Base-by-base conservation (phyloP, 2,329 filamentous ascomycete species). In the Dactylellina sp. region DNA sequence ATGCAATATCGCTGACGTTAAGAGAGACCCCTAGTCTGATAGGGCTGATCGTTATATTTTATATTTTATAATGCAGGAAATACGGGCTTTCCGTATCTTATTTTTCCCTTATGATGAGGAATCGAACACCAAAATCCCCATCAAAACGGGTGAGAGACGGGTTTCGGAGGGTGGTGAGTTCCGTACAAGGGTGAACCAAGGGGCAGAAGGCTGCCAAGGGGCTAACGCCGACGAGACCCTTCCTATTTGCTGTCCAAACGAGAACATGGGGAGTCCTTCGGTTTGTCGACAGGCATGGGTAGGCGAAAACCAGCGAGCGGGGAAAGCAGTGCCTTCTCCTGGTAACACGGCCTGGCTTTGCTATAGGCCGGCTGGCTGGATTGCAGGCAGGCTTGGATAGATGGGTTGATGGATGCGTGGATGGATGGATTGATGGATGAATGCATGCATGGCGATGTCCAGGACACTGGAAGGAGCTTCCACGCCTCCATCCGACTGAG, bases 11-110 rank as follows among this genome's bases (percentile, higher is more conserved):
- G 24, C 9, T 25, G 46, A 32, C 6, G 22, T 9, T 50, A 12
- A 57, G 40, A 52, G 40, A 22, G 16, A n/a, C 18, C 35, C 7
- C 28, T 18, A 9, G 11, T 20, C 24, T n/a, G n/a, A 44, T 14
- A 40, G 52, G 42, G 37, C 28, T 39, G 65, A 40, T 50, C 22
- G 28, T 9, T 32, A 4, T 55, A 5, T 39, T 50, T n/a, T n/a
- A n/a, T n/a, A n/a, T n/a, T 61, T 64, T 64, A 63, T 22, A 60
- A 71, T 62, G 57, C 56, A 49, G 22, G 56, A 57, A 62, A 39
- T 49, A 37, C 44, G 66, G 53, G 53, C 59, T 42, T 72, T 53
- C 60, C 68, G 60, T 61, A 63, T 57, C 50, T 71, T 71, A 71
- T 57, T 57, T 22, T 22, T 18, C 37, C n/a, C n/a, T n/a, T n/a